Evolutionary conservation across 2,329 filamentous ascomycete species (phyloP), one percentile per base, ranked within the genome.

Genomic region (Microsporum ferrugineum): DNA sequence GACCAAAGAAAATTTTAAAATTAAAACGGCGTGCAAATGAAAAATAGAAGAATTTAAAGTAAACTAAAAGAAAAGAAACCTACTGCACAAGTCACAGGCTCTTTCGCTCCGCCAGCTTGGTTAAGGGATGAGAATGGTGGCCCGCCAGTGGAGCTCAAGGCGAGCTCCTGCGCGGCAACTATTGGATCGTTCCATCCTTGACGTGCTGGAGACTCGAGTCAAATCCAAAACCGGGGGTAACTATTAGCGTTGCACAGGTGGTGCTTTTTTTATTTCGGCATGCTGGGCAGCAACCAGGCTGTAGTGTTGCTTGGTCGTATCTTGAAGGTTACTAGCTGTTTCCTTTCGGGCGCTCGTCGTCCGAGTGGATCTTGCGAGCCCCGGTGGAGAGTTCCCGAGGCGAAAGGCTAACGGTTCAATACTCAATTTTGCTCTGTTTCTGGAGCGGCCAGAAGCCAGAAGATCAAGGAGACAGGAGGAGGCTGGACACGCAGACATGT

Each of bases 81-180:
- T 34, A 49, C 41, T 39, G 47, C 29, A 43, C 57, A 43, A 59
- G 57, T 59, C 57, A 59, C 57, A 59, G 34, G 57, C 57, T 47
- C 49, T 29, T 27, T 39, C 56, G 41, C 57, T 34, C 57, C 57
- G 57, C 57, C 57, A 59, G 57, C 38, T 45, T 59, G 57, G 57
- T 59, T 47, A 59, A 59, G 38, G 57, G 57, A 59, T 47, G 57
- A 59, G 14, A 36, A 47, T 31, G 57, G 57, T 59, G 57, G 39
- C 49, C 31, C 27, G 49, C 49, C 31, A 34, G 49, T 53, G 49
- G 49, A 34, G 55, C 55, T 14, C 55, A 57, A 57, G 55, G 23
- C 31, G 29, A 53, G 49, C 49, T 31, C 17, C 49, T 53, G 49
- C 49, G 49, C 12, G 27, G 49, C 49, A 8, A 53, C 49, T 53